Evolutionary conservation across 371 early-diverging fungal species (phyloP).

Genomic region (Nematocida sp.): DNA sequence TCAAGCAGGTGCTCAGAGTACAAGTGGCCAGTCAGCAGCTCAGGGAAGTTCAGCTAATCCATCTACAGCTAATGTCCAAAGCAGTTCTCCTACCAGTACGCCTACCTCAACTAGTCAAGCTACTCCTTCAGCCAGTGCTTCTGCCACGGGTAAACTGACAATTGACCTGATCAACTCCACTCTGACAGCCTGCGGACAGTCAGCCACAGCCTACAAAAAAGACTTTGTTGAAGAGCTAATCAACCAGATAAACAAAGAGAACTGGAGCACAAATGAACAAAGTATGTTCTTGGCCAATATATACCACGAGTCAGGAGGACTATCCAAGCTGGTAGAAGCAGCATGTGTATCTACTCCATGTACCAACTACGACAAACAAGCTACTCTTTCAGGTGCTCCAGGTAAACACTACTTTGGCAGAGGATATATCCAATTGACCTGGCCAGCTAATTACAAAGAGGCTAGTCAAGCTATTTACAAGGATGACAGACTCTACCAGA

Average conservation of each 20-base stretch:
- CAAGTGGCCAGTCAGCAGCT: not conserved
- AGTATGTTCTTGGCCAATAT: constrained; percentile 64
- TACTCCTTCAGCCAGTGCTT: not conserved
- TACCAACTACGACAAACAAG: constrained; percentile 51
- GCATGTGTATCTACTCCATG: constrained; percentile 56
- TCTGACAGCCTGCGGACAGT: constrained; percentile 46
- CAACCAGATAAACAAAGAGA: constrained; percentile 49
- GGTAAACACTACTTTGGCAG: constrained; percentile 64
- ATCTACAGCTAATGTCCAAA: not conserved
- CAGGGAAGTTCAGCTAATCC: not conserved
- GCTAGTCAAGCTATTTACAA: constrained; percentile 60
- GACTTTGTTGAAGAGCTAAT: constrained; percentile 59
- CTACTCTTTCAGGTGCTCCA: constrained; percentile 52
- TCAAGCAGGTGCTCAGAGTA: too few species aligned
- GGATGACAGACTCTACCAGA: constrained; percentile 58
- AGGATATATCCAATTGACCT: constrained; percentile 65
- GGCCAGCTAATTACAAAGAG: constrained; percentile 64
- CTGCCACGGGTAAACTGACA: constrained; percentile 28
- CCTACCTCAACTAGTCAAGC: not conserved
- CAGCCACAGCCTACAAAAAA: constrained; percentile 21
- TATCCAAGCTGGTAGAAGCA: constrained; percentile 60
- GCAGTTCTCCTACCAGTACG: not conserved
- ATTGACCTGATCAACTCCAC: constrained; percentile 44
- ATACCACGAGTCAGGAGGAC: constrained; percentile 64
- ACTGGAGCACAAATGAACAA: constrained; percentile 51